Evolutionary conservation across 1,284 basidiomycete species (phyloP).

Genomic region (Puccinia brachypodii): DNA sequence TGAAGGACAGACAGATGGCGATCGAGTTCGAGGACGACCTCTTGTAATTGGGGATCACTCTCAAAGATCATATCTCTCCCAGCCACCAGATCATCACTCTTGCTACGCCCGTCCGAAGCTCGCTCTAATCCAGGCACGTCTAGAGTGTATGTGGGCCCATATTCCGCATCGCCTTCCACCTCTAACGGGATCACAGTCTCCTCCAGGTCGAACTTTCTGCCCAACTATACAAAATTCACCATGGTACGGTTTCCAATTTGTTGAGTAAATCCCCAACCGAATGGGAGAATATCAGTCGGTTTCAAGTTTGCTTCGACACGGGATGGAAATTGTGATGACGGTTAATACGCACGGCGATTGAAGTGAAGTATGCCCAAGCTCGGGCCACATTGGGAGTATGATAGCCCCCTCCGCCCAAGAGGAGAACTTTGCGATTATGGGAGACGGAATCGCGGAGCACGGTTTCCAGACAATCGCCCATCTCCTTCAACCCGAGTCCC

Average conservation of each 20-base stretch:
- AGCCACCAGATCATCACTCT: not conserved
- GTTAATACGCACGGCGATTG: slow-evolving; percentile 64
- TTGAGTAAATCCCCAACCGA: not conserved
- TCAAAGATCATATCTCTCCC: not conserved
- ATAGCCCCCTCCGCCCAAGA: slow-evolving; percentile 67
- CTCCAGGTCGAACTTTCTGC: slow-evolving; percentile 15
- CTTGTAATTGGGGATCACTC: slow-evolving; percentile 2
- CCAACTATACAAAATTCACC: not conserved
- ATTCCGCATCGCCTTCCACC: not conserved
- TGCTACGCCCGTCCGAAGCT: not conserved
- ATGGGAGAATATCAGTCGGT: not conserved
- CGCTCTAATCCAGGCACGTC: slow-evolving; percentile 16
- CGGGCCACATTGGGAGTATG: slow-evolving; percentile 75
- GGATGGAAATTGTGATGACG: not conserved
- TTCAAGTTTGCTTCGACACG: not conserved
- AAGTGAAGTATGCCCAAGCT: slow-evolving; percentile 78
- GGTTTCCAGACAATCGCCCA: slow-evolving; percentile 71
- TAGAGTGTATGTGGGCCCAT: slow-evolving; percentile 22
- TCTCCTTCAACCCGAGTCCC: slow-evolving; percentile 70
- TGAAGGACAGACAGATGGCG: slow-evolving; percentile 7
- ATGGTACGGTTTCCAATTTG: not conserved
- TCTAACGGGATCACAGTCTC: slow-evolving; percentile 25
- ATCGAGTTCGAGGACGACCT: slow-evolving; percentile 8
- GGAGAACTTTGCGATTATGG: slow-evolving; percentile 65
- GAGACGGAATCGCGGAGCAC: slow-evolving; percentile 63